A percentile compares a stretch with the other conserved stretches of the same genome.
Conservation (phyloP, 495 filamentous ascomycete species). For the Podospora pseudocomata region DNA sequence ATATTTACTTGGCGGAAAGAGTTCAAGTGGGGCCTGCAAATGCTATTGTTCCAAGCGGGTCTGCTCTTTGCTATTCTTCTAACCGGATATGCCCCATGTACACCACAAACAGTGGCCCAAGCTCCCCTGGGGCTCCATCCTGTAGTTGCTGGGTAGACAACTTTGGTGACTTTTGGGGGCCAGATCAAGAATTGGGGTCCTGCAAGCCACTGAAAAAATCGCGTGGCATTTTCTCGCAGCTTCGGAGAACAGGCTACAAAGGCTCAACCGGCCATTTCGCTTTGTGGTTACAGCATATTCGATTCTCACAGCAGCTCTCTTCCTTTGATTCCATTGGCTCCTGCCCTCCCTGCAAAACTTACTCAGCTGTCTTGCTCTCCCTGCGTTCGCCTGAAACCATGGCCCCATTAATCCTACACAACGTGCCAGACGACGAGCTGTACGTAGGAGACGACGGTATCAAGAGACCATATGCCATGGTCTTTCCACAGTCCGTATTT, state of each 20-base stretch:
- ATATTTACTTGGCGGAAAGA: no score
- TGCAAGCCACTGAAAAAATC: conserved; percentile 7
- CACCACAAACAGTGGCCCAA: neutral
- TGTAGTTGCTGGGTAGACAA: conserved; percentile 16
- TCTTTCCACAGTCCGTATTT: conserved; percentile 50
- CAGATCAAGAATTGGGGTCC: neutral
- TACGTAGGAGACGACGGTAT: conserved; percentile 56
- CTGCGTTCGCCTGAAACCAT: conserved; percentile 30
- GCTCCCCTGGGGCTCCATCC: neutral
- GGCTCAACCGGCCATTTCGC: neutral
- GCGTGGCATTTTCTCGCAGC: conserved; percentile 24
- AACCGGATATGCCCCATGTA: neutral
- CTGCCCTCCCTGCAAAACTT: neutral
- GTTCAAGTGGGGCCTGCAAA: neutral
- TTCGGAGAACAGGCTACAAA: neutral
- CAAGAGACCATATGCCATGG: conserved; percentile 53
- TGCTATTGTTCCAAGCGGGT: neutral
- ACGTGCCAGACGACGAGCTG: conserved; percentile 56
- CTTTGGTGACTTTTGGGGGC: conserved; percentile 1
- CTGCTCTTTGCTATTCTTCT: neutral
- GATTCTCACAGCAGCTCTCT: neutral
- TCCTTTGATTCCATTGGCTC: neutral
- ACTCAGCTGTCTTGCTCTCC: neutral
- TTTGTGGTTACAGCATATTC: neutral
- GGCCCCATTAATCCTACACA: conserved; percentile 56